Conservation (phyloP, 2,329 filamentous ascomycete genomes). For the Colletotrichum brevisporum region DNA sequence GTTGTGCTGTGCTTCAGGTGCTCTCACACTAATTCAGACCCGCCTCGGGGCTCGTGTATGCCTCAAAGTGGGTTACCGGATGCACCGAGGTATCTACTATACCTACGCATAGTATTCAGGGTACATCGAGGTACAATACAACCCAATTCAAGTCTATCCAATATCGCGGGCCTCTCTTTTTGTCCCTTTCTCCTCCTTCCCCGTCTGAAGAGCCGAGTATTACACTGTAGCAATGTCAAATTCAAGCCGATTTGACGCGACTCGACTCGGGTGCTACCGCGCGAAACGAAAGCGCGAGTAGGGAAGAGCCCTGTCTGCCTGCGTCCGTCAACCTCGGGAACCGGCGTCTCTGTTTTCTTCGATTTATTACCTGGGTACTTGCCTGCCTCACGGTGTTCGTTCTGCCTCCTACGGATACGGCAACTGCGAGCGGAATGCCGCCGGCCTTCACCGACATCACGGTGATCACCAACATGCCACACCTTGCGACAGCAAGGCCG, state of each 20-base stretch:
- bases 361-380: background rate
- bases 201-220: too few relatives aligned
- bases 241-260: too few relatives aligned
- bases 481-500: too few relatives aligned
- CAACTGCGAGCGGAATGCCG: background rate
- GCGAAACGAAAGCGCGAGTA: constrained; percentile 3
- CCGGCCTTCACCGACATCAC: constrained; percentile 11
- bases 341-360: background rate
- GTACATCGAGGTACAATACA: too few relatives aligned
- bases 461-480: background rate
- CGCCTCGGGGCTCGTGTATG: constrained; percentile 31
- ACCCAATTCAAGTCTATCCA: too few relatives aligned
- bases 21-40: background rate
- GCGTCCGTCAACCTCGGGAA: constrained; percentile 11
- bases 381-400: too few relatives aligned
- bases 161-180: too few relatives aligned
- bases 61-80: constrained; percentile 23
- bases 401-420: too few relatives aligned
- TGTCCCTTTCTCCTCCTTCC: too few relatives aligned
- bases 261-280: background rate
- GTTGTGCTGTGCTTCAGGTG: too few relatives aligned
- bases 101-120: background rate
- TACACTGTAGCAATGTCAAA: too few relatives aligned
- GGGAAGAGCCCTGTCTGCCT: constrained; percentile 19
- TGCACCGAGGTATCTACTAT: background rate